Conservation (phyloP, 2,329 filamentous ascomycete species). For the Tolypocladium inflatum region DNA sequence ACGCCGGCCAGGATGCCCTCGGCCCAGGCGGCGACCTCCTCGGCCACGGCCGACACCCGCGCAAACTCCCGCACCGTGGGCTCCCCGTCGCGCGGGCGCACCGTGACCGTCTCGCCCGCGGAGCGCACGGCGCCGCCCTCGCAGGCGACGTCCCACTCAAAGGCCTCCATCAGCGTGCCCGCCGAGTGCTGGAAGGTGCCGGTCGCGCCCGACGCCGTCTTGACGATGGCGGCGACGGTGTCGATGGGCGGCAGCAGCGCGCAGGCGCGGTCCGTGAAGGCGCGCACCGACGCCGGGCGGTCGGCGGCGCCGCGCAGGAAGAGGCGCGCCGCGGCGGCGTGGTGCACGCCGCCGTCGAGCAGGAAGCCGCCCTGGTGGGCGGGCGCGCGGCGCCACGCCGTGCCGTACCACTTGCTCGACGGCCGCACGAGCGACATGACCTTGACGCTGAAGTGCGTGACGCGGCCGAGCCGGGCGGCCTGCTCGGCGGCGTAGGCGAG, state of each 20-base stretch:
- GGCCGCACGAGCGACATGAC: slow-evolving; percentile 24
- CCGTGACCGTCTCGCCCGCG: slow-evolving; percentile 35
- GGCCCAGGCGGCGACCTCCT: slow-evolving; percentile 54
- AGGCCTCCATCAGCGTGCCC: slow-evolving; percentile 43
- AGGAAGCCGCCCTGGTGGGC: slow-evolving; percentile 68
- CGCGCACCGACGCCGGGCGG: slow-evolving; percentile 35
- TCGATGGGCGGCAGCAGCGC: slow-evolving; percentile 55
- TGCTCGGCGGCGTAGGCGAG: slow-evolving; percentile 43
- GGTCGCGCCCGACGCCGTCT: slow-evolving; percentile 40
- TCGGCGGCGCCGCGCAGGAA: slow-evolving; percentile 41
- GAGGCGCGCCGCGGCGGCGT: slow-evolving; percentile 51
- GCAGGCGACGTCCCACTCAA: slow-evolving; percentile 47
- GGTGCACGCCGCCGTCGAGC: slow-evolving; percentile 69
- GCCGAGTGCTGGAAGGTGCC: slow-evolving; percentile 50
- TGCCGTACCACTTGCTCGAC: slow-evolving; percentile 38
- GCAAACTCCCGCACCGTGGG: slow-evolving; percentile 31
- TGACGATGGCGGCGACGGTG: slow-evolving; percentile 51
- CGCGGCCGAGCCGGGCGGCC: slow-evolving; percentile 17
- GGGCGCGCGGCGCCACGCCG: slow-evolving; percentile 57
- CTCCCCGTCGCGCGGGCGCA: slow-evolving; percentile 24
- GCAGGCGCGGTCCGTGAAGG: slow-evolving; percentile 45
- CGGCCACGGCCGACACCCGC: slow-evolving; percentile 42
- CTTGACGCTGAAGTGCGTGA: slow-evolving; percentile 37
- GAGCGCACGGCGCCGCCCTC: slow-evolving; percentile 43
- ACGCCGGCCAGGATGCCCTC: slow-evolving; percentile 37